Evolutionary conservation across 2,329 filamentous ascomycete genomes (phyloP).

Genomic region (Pseudopithomyces maydicus): DNA sequence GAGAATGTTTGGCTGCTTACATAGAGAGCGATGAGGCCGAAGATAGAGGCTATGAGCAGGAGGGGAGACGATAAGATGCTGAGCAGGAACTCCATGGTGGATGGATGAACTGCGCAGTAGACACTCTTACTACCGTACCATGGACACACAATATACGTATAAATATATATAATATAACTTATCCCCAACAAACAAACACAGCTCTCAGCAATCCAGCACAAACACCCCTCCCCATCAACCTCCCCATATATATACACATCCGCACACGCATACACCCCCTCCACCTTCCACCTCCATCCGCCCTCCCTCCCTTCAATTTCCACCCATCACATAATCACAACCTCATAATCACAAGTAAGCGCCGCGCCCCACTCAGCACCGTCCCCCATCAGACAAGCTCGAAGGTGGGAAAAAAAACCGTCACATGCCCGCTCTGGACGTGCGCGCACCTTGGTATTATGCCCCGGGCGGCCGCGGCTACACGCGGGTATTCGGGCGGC

Average conservation of each 20-base stretch:
- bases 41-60: constrained; percentile 29
- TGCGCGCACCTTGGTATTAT: constrained; percentile 24
- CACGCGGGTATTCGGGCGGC: constrained; percentile 23
- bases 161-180: too few species aligned
- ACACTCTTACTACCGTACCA: neutral
- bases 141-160: constrained; percentile 4
- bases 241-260: neutral
- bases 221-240: too few species aligned
- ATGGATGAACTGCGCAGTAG: neutral
- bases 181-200: too few species aligned
- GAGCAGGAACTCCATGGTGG: constrained; percentile 28
- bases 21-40: constrained; percentile 30
- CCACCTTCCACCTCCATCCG: constrained; percentile 34
- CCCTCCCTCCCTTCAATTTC: constrained; percentile 26
- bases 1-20: constrained; percentile 15
- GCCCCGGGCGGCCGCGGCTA: constrained; percentile 28
- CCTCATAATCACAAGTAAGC: too few species aligned
- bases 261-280: constrained; percentile 19
- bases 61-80: constrained; percentile 28
- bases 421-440: constrained; percentile 16
- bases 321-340: constrained; percentile 14
- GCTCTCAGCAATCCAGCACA: too few species aligned
- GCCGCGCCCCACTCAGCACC: too few species aligned
- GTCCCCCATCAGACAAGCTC: too few species aligned
- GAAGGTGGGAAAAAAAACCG: too few species aligned